A percentile compares a stretch with the other conserved stretches of the same genome.
These are phyloP conservation scores for Vitis riparia DNA, from an alignment of 164 flowering plant species.

Conservation along the genomic window DNA sequence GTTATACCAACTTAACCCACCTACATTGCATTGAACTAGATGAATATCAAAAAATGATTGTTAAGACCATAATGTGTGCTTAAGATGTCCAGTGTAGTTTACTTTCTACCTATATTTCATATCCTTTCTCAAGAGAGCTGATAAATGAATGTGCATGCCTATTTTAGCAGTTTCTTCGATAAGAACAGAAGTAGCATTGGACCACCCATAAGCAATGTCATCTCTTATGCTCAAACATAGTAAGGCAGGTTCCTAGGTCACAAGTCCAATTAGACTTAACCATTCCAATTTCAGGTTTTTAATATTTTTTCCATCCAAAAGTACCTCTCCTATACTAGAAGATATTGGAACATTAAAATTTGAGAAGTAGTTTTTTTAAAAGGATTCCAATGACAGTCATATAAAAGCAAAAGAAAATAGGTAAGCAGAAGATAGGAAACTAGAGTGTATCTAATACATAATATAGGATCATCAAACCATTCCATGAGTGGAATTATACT, in stretches of 20 bases:
- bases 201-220: slow-evolving; percentile 92
- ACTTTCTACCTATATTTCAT: slow-evolving; percentile 75
- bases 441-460: slow-evolving; percentile 47
- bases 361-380: neutral
- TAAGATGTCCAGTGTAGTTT: neutral
- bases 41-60: slow-evolving; percentile 1
- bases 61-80: neutral
- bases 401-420: neutral
- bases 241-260: slow-evolving; percentile 97
- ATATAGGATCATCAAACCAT: slow-evolving; percentile 95
- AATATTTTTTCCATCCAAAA: slow-evolving; percentile 93
- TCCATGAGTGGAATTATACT: slow-evolving; percentile 99
- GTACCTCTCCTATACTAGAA: slow-evolving; percentile 84
- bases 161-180: slow-evolving; percentile 98
- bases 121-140: slow-evolving; percentile 86
- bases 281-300: slow-evolving; percentile 85
- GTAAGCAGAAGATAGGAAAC: too few relatives aligned
- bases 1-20: slow-evolving; percentile 87
- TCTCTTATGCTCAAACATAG: slow-evolving; percentile 91
- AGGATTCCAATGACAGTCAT: neutral
- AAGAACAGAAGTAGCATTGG: slow-evolving; percentile 68
- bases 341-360: slow-evolving; percentile 8
- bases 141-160: slow-evolving; percentile 95
- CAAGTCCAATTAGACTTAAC: slow-evolving; percentile 92
- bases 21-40: slow-evolving; percentile 36